Conservation (phyloP, 2,329 filamentous ascomycete genomes). For the Alternaria arborescens region DNA sequence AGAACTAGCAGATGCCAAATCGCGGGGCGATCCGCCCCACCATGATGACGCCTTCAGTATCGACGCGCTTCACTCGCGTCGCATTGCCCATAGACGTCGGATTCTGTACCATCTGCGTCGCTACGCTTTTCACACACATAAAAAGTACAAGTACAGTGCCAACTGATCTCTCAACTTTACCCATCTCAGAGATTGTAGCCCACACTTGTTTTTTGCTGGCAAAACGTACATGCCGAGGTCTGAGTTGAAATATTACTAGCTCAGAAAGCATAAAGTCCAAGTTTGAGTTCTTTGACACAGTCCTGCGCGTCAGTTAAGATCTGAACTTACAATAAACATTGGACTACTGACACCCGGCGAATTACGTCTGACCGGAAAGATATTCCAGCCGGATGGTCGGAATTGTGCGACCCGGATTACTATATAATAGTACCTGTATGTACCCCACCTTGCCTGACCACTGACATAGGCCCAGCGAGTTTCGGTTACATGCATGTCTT, state of each 20-base stretch:
- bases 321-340: not conserved
- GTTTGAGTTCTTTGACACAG: not conserved
- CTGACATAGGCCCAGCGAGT: not conserved
- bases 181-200: not conserved
- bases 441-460: not conserved
- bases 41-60: constrained; percentile 9
- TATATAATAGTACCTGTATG: not conserved
- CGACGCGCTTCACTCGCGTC: constrained; percentile 3
- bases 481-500: not conserved
- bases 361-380: not conserved
- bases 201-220: not conserved
- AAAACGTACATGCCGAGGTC: not conserved
- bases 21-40: constrained; percentile 25
- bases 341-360: not conserved
- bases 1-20: constrained; percentile 16
- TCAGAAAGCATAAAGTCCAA: not conserved
- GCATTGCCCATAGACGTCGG: not conserved
- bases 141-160: not conserved
- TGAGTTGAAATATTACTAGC: not conserved
- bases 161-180: not conserved
- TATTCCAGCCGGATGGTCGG: not conserved
- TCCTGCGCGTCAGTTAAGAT: not conserved
- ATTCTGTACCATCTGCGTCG: not conserved
- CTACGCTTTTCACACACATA: not conserved
- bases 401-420: not conserved